Conservation (phyloP, 495 filamentous ascomycete species). For the Wilcoxina mikolae region DNA sequence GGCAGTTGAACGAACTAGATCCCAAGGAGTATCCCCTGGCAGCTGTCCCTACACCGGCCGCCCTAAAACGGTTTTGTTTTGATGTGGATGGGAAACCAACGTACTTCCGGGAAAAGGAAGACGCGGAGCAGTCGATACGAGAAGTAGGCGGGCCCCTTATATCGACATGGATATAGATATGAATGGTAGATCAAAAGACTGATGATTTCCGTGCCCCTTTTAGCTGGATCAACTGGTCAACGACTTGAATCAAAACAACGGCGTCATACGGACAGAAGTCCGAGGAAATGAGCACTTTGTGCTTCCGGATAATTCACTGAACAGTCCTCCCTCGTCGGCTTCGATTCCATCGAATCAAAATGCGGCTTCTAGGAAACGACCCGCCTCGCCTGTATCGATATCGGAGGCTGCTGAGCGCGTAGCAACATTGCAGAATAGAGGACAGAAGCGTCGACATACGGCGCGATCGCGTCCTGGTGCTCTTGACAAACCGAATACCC, state of each 20-base stretch:
- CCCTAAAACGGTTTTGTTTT: constrained; percentile 58
- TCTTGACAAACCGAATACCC: constrained; percentile 20
- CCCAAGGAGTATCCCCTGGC: constrained; percentile 83
- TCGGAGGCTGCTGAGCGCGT: constrained; percentile 42
- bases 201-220: background rate
- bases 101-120: constrained; percentile 51
- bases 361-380: constrained; percentile 30
- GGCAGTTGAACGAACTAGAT: constrained; percentile 59
- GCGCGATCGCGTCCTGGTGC: constrained; percentile 20
- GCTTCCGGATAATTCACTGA: constrained; percentile 14
- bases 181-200: background rate
- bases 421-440: constrained; percentile 29
- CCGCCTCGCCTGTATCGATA: constrained; percentile 45
- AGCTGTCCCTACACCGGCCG: constrained; percentile 57
- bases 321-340: constrained; percentile 22
- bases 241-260: constrained; percentile 40
- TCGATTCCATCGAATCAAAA: constrained; percentile 9
- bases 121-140: constrained; percentile 38
- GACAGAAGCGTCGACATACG: constrained; percentile 28
- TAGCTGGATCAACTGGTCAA: constrained; percentile 39
- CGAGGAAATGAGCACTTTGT: constrained; percentile 24
- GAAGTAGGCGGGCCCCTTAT: constrained; percentile 36
- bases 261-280: constrained; percentile 35
- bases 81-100: constrained; percentile 51
- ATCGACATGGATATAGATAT: background rate